These are phyloP conservation scores for Cynanchum wilfordii DNA, from an alignment of 257 asterid species.

Conservation along the genomic window DNA sequence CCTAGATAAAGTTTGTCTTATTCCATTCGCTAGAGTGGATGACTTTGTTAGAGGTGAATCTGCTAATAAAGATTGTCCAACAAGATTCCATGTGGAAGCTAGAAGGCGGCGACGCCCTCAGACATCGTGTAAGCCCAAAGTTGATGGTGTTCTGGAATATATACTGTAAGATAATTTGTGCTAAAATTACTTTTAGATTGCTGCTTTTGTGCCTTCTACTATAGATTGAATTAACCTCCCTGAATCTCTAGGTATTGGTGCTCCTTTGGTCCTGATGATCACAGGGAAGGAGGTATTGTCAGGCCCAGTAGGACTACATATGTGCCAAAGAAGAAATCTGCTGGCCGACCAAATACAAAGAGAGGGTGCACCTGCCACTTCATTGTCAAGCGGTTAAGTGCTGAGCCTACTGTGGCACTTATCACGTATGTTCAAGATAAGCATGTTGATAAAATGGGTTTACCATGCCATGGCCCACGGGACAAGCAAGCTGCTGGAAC, in stretches of 20 bases:
- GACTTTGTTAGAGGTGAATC: slow-evolving; percentile 94
- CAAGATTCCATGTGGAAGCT: slow-evolving; percentile 92
- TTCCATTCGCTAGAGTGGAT: slow-evolving; percentile 80
- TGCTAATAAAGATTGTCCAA: slow-evolving; percentile 77
- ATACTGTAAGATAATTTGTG: slow-evolving; percentile 45
- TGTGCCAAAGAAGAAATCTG: slow-evolving; percentile 64
- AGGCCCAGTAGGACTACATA: slow-evolving; percentile 87
- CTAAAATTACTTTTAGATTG: background rate
- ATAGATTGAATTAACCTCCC: slow-evolving; percentile 8
- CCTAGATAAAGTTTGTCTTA: slow-evolving; percentile 71
- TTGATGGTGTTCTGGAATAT: slow-evolving; percentile 91
- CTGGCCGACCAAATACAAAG: slow-evolving; percentile 96
- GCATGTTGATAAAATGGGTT: slow-evolving; percentile 79
- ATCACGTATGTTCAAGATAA: slow-evolving; percentile 76
- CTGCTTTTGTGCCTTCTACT: background rate
- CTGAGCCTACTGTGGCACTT: slow-evolving; percentile 90
- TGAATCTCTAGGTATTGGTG: slow-evolving; percentile 81
- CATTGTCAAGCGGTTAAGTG: slow-evolving; percentile 82
- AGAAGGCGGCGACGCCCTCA: slow-evolving; percentile 62
- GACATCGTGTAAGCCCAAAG: slow-evolving; percentile 70
- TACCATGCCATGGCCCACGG: slow-evolving; percentile 93
- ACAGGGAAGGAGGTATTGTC: slow-evolving; percentile 77
- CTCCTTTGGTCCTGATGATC: slow-evolving; percentile 98
- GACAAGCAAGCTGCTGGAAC: slow-evolving; percentile 88
- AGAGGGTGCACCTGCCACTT: slow-evolving; percentile 96